Base-by-base conservation (phyloP, 1,139 yeast species). In the Yamadazyma membranifaciens region DNA sequence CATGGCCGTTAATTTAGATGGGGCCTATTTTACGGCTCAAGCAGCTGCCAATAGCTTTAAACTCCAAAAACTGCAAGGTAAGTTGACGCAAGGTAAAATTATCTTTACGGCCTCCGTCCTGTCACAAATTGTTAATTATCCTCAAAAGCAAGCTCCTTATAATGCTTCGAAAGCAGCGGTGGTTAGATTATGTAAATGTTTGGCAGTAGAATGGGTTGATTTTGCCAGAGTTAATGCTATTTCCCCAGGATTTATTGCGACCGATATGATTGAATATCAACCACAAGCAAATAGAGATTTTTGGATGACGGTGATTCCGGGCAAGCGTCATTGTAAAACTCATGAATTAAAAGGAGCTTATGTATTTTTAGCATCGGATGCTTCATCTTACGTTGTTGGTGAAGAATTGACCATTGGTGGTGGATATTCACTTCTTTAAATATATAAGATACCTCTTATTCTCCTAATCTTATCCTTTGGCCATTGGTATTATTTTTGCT, bases 101-200 rank as follows among this genome's bases (percentile, higher is more conserved):
- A 76, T 80, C 55, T 67, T 79, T 51, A 80, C 84, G 12, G 81
- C 81, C 9, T 79, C 84, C 9, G 78, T 80, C 67, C 80, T 80
- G 6, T 84, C 78, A 1, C 70, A 74, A 50, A 67, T 78, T 41
- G 76, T 71, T 42, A 78, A 78, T 52, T 65, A 69, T 38, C 83
- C 81, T 17, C 75, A 74, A 54, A 65, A 69, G 47, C 80, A 78
- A 62, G 67, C 79, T 7, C 75, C 80, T 16, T 79, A 78, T 56
- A 77, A 76, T 49, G 73, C 80, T 7, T 71, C 80, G 45, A 78
- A 78, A 56, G 81, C 82, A 11, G 83, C 80, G 1, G 75, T 74
- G 12, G 57, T 69, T 43, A 80, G 75, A 48, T 63, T 78, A 45
- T 72, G 75, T 30, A 69, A 65, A 53, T 75, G 80, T 5, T 63